Evolutionary conservation across 768 basidiomycete species (phyloP).

Genomic region (Amanita brunnescens): DNA sequence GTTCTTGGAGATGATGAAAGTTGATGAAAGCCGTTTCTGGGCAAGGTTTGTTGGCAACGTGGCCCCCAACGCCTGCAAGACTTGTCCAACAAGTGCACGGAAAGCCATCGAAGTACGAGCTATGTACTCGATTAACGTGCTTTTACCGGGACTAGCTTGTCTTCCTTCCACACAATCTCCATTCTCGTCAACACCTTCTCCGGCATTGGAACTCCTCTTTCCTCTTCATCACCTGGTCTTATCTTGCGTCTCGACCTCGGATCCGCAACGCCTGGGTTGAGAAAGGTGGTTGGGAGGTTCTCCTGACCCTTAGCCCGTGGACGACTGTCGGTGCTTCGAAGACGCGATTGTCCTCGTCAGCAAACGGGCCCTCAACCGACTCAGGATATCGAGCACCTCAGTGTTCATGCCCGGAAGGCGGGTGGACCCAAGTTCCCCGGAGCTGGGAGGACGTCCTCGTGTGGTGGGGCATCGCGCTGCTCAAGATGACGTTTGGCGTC

Average conservation of each 20-base stretch:
- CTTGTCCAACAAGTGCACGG: too few species aligned
- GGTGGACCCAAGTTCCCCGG: conserved; percentile 29
- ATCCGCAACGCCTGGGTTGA: conserved; percentile 23
- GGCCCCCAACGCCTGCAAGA: too few species aligned
- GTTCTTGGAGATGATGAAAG: too few species aligned
- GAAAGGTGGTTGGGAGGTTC: conserved; percentile 41
- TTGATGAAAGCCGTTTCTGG: too few species aligned
- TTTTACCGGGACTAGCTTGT: too few species aligned
- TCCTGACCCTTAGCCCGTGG: conserved; percentile 69
- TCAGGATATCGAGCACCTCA: conserved; percentile 15
- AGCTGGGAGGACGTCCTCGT: conserved; percentile 29
- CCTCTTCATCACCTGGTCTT: conserved; percentile 3
- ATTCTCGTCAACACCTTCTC: conserved; percentile 19
- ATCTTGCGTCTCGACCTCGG: conserved; percentile 27
- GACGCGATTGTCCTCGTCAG: conserved; percentile 76
- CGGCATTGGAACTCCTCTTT: conserved; percentile 14
- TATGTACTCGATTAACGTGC: too few species aligned
- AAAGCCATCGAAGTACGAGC: too few species aligned
- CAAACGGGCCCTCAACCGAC: conserved; percentile 51
- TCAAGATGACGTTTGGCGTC: conserved; percentile 51
- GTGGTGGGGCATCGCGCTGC: conserved; percentile 38
- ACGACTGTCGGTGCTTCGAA: conserved; percentile 97
- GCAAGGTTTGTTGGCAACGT: too few species aligned
- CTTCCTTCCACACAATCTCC: conserved; percentile 20
- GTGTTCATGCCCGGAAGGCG: conserved; percentile 48